phyloP scores from a whole-genome alignment of 352 stramenopile species.

The Globisporangium echinulatum region DNA sequence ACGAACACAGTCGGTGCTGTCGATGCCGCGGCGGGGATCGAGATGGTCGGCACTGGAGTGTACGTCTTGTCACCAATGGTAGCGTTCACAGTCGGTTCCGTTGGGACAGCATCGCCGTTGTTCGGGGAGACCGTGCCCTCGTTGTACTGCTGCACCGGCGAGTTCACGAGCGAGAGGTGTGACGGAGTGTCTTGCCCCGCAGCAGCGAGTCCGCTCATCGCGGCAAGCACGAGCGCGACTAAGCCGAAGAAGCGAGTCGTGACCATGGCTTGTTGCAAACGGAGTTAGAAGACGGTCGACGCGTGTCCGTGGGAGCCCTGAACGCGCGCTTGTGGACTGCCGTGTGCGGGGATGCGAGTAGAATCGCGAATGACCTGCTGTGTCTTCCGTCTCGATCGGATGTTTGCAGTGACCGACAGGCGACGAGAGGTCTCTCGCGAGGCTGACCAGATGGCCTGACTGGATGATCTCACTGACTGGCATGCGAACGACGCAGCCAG shows the following conservation, averaged over 20 bases:
- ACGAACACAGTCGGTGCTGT: not conserved
- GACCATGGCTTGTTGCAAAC: conserved; percentile 1
- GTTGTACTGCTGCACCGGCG: not conserved
- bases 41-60: not conserved
- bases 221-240: conserved; percentile 4
- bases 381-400: not conserved
- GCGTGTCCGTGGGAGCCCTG: not conserved
- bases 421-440: too few species aligned
- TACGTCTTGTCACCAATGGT: not conserved
- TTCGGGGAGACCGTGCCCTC: conserved; percentile 1
- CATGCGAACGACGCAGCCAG: too few species aligned
- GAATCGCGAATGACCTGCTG: conserved; percentile 1
- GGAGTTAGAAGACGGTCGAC: not conserved
- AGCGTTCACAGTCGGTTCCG: not conserved
- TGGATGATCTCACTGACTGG: too few species aligned
- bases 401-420: not conserved
- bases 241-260: conserved; percentile 8
- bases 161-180: not conserved
- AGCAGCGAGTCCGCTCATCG: conserved; percentile 1
- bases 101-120: not conserved
- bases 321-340: not conserved
- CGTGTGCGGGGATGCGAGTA: not conserved
- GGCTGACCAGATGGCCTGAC: too few species aligned
- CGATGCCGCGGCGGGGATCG: not conserved
- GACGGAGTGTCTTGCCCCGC: not conserved